phyloP scores from a whole-genome alignment of 139 green algal genomes.

The Tetradesmus obliquus region DNA sequence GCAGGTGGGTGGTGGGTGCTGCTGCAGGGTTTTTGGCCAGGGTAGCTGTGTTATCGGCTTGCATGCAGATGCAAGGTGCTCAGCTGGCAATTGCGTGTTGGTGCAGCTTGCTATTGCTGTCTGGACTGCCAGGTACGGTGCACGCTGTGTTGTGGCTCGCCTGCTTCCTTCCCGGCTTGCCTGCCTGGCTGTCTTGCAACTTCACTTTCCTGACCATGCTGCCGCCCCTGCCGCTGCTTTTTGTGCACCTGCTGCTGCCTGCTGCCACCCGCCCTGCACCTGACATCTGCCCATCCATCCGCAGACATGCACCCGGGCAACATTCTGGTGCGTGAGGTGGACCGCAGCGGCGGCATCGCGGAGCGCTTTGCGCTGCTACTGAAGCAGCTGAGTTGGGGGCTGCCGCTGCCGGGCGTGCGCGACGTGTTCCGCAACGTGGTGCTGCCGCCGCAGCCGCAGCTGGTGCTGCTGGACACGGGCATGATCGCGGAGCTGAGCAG shows the following conservation, averaged over 20 bases:
- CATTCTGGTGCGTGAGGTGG: constrained; percentile 83
- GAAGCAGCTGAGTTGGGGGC: constrained; percentile 33
- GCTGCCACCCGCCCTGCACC: neutral
- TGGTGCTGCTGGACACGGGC: constrained; percentile 83
- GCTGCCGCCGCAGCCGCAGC: constrained; percentile 42
- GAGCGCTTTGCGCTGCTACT: constrained; percentile 44
- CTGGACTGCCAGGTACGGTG: neutral
- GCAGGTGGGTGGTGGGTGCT: constrained; percentile 61
- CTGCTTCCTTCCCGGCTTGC: neutral
- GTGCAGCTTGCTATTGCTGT: neutral
- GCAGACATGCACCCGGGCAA: constrained; percentile 91
- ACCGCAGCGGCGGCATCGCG: constrained; percentile 37
- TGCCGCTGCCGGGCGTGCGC: constrained; percentile 31
- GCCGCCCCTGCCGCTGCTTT: neutral
- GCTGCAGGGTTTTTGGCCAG: neutral
- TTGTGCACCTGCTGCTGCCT: neutral
- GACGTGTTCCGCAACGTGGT: constrained; percentile 43
- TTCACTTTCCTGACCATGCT: neutral
- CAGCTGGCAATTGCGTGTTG: neutral
- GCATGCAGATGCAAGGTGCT: neutral
- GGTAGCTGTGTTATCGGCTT: neutral
- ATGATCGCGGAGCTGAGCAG: constrained; percentile 81
- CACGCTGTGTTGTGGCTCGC: too few relatives aligned
- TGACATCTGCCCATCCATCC: constrained; percentile 15
- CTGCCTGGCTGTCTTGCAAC: neutral